phyloP scores from a whole-genome alignment of 75 land plant species.

The Picea sitchensis region DNA sequence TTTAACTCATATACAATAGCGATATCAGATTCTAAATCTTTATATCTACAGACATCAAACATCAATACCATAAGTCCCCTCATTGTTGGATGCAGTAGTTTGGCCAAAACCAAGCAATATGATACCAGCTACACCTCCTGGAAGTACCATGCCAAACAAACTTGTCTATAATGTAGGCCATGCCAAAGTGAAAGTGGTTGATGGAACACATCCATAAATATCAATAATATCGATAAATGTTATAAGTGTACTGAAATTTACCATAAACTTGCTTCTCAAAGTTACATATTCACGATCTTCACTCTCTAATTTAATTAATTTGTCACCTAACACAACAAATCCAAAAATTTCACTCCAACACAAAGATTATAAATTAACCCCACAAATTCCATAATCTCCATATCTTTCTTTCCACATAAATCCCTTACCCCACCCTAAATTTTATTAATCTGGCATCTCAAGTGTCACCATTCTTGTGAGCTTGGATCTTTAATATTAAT shows the following conservation, averaged over 20 bases:
- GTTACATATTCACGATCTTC: constrained; percentile 11
- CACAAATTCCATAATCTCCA: neutral
- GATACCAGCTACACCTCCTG: constrained; percentile 29
- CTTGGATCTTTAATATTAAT: too few relatives aligned
- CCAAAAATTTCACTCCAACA: neutral
- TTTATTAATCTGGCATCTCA: neutral
- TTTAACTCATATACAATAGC: too few relatives aligned
- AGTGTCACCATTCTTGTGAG: neutral
- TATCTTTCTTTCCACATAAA: neutral
- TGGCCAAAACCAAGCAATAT: constrained; percentile 62
- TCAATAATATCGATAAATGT: constrained; percentile 9
- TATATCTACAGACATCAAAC: constrained; percentile 9
- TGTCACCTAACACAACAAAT: constrained; percentile 9
- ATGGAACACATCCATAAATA: constrained; percentile 1
- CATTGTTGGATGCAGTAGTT: constrained; percentile 19
- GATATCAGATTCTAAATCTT: too few relatives aligned
- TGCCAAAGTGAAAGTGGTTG: constrained; percentile 4
- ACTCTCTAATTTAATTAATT: constrained; percentile 11
- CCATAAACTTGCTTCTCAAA: constrained; percentile 19
- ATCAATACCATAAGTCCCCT: constrained; percentile 49
- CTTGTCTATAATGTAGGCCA: constrained; percentile 23
- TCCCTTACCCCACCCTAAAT: neutral
- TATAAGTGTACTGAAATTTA: constrained; percentile 10
- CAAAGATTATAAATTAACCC: neutral
- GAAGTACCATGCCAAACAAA: constrained; percentile 75